A percentile compares a stretch with the other conserved stretches of the same genome.
Evolutionary conservation across 164 flowering plant genomes (phyloP).

Genomic region (Brasenia schreberi): DNA sequence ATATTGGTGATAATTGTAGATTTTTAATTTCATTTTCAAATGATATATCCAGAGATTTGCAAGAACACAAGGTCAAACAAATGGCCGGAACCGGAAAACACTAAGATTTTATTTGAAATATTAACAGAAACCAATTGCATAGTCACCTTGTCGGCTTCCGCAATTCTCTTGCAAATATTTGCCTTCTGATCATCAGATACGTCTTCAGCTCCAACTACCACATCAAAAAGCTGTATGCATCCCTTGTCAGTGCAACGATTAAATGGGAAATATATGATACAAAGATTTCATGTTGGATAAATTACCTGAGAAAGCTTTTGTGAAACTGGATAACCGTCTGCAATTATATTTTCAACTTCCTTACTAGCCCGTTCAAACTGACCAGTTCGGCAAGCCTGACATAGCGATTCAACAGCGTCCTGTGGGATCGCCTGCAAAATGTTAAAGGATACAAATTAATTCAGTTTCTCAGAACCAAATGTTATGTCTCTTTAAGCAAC

Average conservation of each 20-base stretch:
- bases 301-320: conserved; percentile 88
- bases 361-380: conserved; percentile 74
- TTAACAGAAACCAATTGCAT: background rate
- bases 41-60: too few species aligned
- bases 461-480: too few species aligned
- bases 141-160: conserved; percentile 76
- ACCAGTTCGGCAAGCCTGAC: conserved; percentile 70
- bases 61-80: too few species aligned
- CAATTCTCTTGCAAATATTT: conserved; percentile 72
- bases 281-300: background rate
- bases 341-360: conserved; percentile 63
- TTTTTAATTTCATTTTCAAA: too few species aligned
- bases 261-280: background rate
- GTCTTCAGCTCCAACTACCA: conserved; percentile 61
- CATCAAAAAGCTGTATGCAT: conserved; percentile 32
- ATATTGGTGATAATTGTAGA: too few species aligned
- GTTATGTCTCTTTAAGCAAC: too few species aligned
- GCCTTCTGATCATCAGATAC: conserved; percentile 88
- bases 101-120: too few species aligned
- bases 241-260: background rate
- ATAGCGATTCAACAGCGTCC: conserved; percentile 46
- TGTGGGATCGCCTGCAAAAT: conserved; percentile 61
- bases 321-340: conserved; percentile 94
- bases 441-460: background rate
- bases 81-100: too few species aligned